Evolutionary conservation across 352 stramenopile genomes (phyloP), one percentile per base, ranked within the genome.

Genomic region (Phytophthora sojae): DNA sequence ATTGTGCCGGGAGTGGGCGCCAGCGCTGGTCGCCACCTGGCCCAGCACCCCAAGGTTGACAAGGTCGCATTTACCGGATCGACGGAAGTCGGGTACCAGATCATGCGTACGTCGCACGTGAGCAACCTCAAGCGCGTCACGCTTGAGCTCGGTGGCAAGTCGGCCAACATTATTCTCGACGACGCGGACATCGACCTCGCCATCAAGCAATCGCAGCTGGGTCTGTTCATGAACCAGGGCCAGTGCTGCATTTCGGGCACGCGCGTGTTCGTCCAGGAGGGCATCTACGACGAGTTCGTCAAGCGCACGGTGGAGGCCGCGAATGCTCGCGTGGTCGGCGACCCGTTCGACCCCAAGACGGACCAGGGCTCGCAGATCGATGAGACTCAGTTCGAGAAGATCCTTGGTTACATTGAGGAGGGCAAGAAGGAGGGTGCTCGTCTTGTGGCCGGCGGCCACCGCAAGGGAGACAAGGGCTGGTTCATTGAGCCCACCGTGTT

Each of bases 401-500:
- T 97, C n/a, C 61, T 98, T 0, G 72, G 77, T 25, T 96, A 92
- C 77, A 81, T 96, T 32, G 77, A 94, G 57, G 69, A 74, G 11
- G 89, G 84, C 6, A 74, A 90, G 65, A 68, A 79, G 21, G 90
- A 98, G 29, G 96, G 96, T 21, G 95, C 61, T 93, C 25, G 78
- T 17, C 50, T 96, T 11, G 96, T 51, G 95, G 95, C 30, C 84
- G 85, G 66, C 71, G 88, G 79, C 23, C 63, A 93, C 6, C 57
- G 76, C 15, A 68, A 49, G 21, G 42, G 21, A 12, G 42, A 79
- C 53, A 80, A 86, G 76, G 82, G 89, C 25, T 94, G 89, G 61
- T 99, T 97, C 80, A 97, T 97, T 73, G 70, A 89, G 63, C 95
- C 97, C 4, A 99, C 95, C 1, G 85, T 99, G 35, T 82, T 99